Evolutionary conservation across 1,139 yeast genomes (phyloP).

Genomic region (Lodderomyces oxycetoniae): DNA sequence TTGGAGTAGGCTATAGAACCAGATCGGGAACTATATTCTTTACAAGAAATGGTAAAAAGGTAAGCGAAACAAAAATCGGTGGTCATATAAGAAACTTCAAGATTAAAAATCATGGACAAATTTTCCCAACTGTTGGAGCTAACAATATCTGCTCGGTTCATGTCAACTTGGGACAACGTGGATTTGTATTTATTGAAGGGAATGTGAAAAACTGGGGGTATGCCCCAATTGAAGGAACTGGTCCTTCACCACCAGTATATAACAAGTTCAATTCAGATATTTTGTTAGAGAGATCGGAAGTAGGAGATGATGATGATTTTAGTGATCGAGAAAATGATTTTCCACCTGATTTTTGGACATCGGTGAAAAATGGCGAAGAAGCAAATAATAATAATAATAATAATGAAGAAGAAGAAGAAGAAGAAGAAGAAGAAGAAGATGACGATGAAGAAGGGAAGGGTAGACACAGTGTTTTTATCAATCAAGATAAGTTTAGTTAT

Average conservation of each 20-base stretch:
- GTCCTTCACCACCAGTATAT: constrained; percentile 62
- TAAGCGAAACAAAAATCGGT: constrained; percentile 62
- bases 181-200: constrained; percentile 55
- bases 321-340: constrained; percentile 46
- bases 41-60: constrained; percentile 65
- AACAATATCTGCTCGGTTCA: constrained; percentile 49
- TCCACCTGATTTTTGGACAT: constrained; percentile 54
- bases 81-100: constrained; percentile 56
- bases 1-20: constrained; percentile 63
- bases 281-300: constrained; percentile 49
- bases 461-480: constrained; percentile 4
- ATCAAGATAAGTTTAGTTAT: constrained; percentile 36
- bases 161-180: constrained; percentile 55
- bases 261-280: constrained; percentile 52
- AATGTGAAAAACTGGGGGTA: constrained; percentile 64
- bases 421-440: constrained; percentile 1
- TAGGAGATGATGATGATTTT: constrained; percentile 34
- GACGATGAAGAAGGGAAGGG: constrained; percentile 6
- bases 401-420: constrained; percentile 1
- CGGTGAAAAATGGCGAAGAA: constrained; percentile 15
- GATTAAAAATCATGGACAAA: constrained; percentile 34
- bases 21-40: constrained; percentile 60
- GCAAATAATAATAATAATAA: neutral
- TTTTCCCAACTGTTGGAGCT: constrained; percentile 52
- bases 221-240: constrained; percentile 55